phyloP scores from a whole-genome alignment of 345 rosid species.

The Pugionium dolabratum region DNA sequence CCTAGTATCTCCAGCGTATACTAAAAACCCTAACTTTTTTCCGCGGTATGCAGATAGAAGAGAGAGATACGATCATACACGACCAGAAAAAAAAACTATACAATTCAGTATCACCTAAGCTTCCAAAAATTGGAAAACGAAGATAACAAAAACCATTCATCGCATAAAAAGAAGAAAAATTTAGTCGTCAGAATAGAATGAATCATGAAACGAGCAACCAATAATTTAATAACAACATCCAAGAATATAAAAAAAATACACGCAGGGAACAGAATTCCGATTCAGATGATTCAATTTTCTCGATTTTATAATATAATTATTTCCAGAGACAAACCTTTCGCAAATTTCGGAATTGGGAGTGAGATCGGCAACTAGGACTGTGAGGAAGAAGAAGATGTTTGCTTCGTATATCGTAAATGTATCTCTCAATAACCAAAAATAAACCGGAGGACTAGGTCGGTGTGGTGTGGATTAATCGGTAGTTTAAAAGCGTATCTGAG shows the following conservation, averaged over 20 bases:
- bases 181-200: background rate
- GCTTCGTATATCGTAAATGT: slow-evolving; percentile 1
- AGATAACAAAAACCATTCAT: slow-evolving; percentile 6
- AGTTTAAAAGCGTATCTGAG: slow-evolving; percentile 7
- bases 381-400: slow-evolving; percentile 10
- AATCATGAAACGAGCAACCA: slow-evolving; percentile 31
- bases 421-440: too few relatives aligned
- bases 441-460: slow-evolving; percentile 26
- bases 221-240: background rate
- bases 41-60: background rate
- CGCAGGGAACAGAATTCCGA: background rate
- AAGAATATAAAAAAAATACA: slow-evolving; percentile 1
- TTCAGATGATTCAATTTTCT: background rate
- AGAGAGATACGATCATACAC: slow-evolving; percentile 9
- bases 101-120: background rate
- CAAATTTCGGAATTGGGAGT: background rate
- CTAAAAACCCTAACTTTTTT: slow-evolving; percentile 1
- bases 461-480: slow-evolving; percentile 16
- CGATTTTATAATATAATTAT: too few relatives aligned
- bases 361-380: background rate
- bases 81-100: background rate
- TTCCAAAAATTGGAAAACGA: slow-evolving; percentile 11
- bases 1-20: background rate
- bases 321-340: slow-evolving; percentile 5
- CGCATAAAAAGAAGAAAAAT: background rate